Conservation (phyloP, 2,329 filamentous ascomycete species). For the Penicillium sp. region DNA sequence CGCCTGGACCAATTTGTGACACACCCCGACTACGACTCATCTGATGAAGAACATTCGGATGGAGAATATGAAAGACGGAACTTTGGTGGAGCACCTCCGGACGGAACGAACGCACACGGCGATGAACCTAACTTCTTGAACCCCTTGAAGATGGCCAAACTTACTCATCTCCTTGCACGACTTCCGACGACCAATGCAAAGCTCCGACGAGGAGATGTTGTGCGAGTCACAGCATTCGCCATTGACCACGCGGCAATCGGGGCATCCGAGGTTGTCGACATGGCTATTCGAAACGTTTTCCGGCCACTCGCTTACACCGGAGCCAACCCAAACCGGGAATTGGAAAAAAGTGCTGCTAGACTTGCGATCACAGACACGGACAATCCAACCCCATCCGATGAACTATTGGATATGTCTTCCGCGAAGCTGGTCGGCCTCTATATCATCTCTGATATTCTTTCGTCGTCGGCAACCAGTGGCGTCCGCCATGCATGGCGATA, state of each 20-base stretch:
- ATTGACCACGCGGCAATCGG: conserved; percentile 82
- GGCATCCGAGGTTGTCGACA: conserved; percentile 85
- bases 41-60: conserved; percentile 72
- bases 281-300: conserved; percentile 79
- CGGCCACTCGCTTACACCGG: conserved; percentile 71
- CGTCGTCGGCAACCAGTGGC: conserved; percentile 71
- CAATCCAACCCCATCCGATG: conserved; percentile 32
- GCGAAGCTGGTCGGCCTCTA: conserved; percentile 81
- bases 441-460: conserved; percentile 75
- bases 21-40: conserved; percentile 82
- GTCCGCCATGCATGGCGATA: conserved; percentile 86
- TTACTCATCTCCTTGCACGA: conserved; percentile 79
- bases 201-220: conserved; percentile 80
- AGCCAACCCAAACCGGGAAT: conserved; percentile 60
- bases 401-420: conserved; percentile 64
- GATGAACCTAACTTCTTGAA: conserved; percentile 69
- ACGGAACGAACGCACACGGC: conserved; percentile 37
- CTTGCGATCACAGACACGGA: conserved; percentile 41
- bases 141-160: conserved; percentile 78
- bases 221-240: conserved; percentile 81
- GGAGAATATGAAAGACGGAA: conserved; percentile 47
- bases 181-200: conserved; percentile 73
- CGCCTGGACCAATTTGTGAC: conserved; percentile 75
- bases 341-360: conserved; percentile 31
- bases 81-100: conserved; percentile 42